phyloP scores from a whole-genome alignment of 2,329 filamentous ascomycete species.

The Penicillium sclerotigenum region DNA sequence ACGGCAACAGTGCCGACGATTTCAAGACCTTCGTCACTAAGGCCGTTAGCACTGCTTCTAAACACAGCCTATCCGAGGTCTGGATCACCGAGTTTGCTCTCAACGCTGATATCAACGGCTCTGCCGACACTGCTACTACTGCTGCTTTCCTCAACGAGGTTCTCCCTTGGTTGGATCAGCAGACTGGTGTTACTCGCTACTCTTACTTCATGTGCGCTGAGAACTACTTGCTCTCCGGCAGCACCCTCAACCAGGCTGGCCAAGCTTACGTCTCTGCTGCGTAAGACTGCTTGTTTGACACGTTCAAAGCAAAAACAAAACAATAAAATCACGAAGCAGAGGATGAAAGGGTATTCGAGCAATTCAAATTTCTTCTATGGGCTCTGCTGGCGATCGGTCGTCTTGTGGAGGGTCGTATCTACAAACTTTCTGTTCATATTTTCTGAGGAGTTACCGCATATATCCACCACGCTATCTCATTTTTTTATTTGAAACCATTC shows the following conservation, averaged over 20 bases:
- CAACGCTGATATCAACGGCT: conserved; percentile 26
- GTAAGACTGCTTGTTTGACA: background rate
- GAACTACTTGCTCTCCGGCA: conserved; percentile 32
- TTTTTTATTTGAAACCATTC: background rate
- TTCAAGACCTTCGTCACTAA: conserved; percentile 40
- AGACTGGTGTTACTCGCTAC: conserved; percentile 41
- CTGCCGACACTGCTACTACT: conserved; percentile 23
- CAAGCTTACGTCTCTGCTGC: conserved; percentile 24
- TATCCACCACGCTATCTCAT: background rate
- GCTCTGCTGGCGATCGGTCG: background rate
- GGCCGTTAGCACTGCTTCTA: conserved; percentile 33
- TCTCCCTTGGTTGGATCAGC: conserved; percentile 39
- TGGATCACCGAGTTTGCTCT: conserved; percentile 49
- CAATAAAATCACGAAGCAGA: background rate
- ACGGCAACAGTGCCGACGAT: conserved; percentile 33
- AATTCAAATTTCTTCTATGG: background rate
- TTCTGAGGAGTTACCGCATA: background rate
- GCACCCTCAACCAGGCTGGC: conserved; percentile 29
- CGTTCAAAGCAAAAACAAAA: background rate
- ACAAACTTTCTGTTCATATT: background rate
- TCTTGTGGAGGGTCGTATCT: background rate
- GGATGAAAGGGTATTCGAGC: background rate
- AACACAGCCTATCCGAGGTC: conserved; percentile 38
- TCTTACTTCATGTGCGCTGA: conserved; percentile 42
- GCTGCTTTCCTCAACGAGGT: conserved; percentile 39